These are phyloP conservation scores for Craterostigma plantagineum DNA, from an alignment of 257 asterid genomes.

Conservation along the genomic window DNA sequence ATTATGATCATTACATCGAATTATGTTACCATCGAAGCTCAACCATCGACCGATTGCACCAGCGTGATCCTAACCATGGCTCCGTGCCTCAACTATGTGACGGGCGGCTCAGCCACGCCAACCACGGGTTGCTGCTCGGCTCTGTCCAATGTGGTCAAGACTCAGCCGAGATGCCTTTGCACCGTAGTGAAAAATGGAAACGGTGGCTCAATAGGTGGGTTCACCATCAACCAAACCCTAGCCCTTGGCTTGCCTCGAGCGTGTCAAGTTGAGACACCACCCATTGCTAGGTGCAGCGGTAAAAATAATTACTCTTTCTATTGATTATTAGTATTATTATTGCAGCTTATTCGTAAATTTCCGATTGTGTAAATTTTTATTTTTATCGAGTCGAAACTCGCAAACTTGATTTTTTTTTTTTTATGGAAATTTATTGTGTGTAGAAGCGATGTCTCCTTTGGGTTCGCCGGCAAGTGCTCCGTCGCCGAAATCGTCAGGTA, in stretches of 20 bases:
- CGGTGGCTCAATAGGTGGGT: conserved; percentile 28
- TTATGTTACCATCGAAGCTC: conserved; percentile 18
- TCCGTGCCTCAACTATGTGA: conserved; percentile 48
- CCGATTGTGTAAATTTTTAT: no score
- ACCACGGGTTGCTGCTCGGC: conserved; percentile 39
- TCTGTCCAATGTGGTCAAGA: conserved; percentile 32
- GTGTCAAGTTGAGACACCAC: conserved; percentile 51
- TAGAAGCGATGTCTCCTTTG: conserved; percentile 47
- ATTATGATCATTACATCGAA: background rate
- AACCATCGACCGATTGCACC: conserved; percentile 24
- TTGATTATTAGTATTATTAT: no score
- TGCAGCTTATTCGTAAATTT: conserved; percentile 5
- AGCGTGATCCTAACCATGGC: conserved; percentile 38
- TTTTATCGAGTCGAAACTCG: no score
- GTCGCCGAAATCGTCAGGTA: no score
- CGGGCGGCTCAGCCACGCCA: conserved; percentile 33
- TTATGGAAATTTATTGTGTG: conserved; percentile 3
- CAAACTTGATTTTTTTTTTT: no score
- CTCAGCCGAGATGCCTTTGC: conserved; percentile 56
- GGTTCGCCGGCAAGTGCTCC: conserved; percentile 40
- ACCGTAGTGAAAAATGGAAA: conserved; percentile 25
- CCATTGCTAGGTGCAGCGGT: conserved; percentile 43
- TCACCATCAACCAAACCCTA: conserved; percentile 30
- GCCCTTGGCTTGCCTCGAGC: conserved; percentile 39
- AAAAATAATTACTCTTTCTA: no score